Evolutionary conservation across 352 stramenopile genomes (phyloP).

Genomic region (Pythium grandisporangium): DNA sequence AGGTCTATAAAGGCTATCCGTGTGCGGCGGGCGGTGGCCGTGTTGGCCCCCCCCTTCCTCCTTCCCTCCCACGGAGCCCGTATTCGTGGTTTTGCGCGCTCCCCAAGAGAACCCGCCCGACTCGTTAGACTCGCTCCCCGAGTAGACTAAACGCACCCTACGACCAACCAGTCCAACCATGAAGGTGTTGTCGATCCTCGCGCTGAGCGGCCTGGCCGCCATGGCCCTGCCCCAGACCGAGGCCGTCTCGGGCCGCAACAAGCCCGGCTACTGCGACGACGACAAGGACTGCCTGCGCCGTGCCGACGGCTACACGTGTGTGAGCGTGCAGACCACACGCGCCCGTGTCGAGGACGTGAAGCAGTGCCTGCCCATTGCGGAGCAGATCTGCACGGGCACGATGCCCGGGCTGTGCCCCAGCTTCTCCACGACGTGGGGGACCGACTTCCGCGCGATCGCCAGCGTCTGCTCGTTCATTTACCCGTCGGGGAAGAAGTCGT

Average conservation of each 20-base stretch:
- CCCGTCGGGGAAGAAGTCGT: slow-evolving; percentile 36
- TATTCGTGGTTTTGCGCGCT: too few species aligned
- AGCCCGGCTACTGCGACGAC: slow-evolving; percentile 59
- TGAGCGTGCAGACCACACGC: slow-evolving; percentile 74
- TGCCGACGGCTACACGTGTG: slow-evolving; percentile 40
- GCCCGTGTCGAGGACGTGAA: slow-evolving; percentile 55
- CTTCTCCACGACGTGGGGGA: slow-evolving; percentile 65
- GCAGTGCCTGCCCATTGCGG: slow-evolving; percentile 55
- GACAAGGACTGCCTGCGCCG: slow-evolving; percentile 26
- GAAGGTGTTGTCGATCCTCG: background rate
- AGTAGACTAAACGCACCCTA: too few species aligned
- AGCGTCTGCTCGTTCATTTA: slow-evolving; percentile 57
- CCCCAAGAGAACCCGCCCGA: too few species aligned
- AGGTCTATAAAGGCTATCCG: too few species aligned
- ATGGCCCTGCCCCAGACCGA: slow-evolving; percentile 1
- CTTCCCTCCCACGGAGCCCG: too few species aligned
- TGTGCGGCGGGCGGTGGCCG: too few species aligned
- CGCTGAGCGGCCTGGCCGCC: background rate
- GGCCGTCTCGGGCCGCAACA: slow-evolving; percentile 26
- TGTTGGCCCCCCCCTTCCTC: too few species aligned
- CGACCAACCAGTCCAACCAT: too few species aligned
- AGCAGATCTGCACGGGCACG: slow-evolving; percentile 45
- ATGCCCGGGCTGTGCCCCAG: slow-evolving; percentile 51
- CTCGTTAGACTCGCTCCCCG: too few species aligned
- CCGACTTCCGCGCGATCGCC: slow-evolving; percentile 50